phyloP scores from a whole-genome alignment of 2,329 filamentous ascomycete genomes.

The Clonostachys sp. region DNA sequence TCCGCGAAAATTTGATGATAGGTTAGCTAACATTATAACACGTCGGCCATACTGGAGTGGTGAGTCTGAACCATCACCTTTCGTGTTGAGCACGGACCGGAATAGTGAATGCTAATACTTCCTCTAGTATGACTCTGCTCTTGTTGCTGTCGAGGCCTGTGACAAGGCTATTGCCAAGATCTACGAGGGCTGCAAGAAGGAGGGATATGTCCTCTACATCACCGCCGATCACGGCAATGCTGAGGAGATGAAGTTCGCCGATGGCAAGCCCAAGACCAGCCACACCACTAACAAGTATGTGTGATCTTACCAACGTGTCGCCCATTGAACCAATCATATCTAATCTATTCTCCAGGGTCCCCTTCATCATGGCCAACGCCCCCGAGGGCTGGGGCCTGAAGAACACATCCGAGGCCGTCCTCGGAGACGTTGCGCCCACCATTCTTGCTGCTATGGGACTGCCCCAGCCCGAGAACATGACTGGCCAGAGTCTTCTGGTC shows the following conservation, averaged over 20 bases:
- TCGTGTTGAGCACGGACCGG: not conserved
- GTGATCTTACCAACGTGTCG: conserved; percentile 4
- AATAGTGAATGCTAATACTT: not conserved
- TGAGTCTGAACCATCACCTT: not conserved
- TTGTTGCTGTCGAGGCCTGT: conserved; percentile 78
- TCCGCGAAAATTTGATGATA: not conserved
- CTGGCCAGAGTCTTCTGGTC: conserved; percentile 75
- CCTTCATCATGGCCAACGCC: conserved; percentile 96
- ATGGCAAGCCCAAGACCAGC: conserved; percentile 95
- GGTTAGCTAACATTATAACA: not conserved
- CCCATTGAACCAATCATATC: not conserved
- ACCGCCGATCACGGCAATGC: conserved; percentile 97
- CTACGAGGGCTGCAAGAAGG: conserved; percentile 88
- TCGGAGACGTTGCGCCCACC: conserved; percentile 96
- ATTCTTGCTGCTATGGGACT: conserved; percentile 88
- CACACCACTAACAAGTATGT: conserved; percentile 84
- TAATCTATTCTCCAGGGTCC: conserved; percentile 45
- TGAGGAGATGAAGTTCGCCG: conserved; percentile 96
- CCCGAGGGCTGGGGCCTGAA: conserved; percentile 84
- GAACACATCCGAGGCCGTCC: conserved; percentile 72
- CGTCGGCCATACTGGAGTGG: conserved; percentile 91
- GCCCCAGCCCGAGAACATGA: conserved; percentile 88
- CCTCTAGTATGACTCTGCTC: conserved; percentile 73
- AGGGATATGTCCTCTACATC: conserved; percentile 90
- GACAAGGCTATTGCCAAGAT: conserved; percentile 93